These are phyloP conservation scores for Cryptococcus wingfieldii DNA, from an alignment of 1,284 basidiomycete species.

Conservation along the genomic window DNA sequence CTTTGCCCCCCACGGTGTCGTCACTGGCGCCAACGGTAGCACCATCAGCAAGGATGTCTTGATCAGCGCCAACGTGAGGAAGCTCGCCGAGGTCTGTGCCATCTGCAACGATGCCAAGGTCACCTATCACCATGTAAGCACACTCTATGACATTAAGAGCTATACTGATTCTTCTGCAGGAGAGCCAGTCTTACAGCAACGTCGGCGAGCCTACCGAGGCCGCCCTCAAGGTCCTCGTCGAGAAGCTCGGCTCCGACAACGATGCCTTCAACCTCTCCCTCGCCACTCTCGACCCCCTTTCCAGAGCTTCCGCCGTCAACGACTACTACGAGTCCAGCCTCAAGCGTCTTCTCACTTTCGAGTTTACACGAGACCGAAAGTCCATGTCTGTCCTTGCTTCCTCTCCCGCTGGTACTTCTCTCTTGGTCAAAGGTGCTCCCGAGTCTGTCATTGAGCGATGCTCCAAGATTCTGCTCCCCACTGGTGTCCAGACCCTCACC, in stretches of 20 bases:
- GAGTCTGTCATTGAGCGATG: conserved; percentile 91
- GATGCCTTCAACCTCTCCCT: conserved; percentile 56
- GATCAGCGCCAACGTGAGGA: conserved; percentile 67
- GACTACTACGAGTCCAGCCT: conserved; percentile 71
- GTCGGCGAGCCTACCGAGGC: conserved; percentile 97
- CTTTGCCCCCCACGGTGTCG: conserved; percentile 73
- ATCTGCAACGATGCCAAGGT: conserved; percentile 90
- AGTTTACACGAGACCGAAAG: conserved; percentile 96
- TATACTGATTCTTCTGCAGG: conserved; percentile 51
- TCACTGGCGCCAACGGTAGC: conserved; percentile 64
- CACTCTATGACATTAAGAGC: background rate
- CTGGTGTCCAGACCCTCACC: conserved; percentile 60
- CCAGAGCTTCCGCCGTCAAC: conserved; percentile 77
- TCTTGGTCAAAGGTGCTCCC: conserved; percentile 93
- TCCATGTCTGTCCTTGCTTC: conserved; percentile 94
- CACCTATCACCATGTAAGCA: conserved; percentile 69
- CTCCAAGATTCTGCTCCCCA: conserved; percentile 65
- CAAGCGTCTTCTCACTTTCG: conserved; percentile 82
- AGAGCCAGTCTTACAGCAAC: conserved; percentile 72
- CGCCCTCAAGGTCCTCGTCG: conserved; percentile 84
- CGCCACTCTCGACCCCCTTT: conserved; percentile 56
- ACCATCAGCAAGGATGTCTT: conserved; percentile 56
- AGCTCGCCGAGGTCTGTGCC: conserved; percentile 81
- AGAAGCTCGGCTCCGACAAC: conserved; percentile 63
- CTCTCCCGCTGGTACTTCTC: conserved; percentile 56